Base-by-base conservation (phyloP, 139 green algal genomes). In the Tetradesmus lagerheimii region DNA sequence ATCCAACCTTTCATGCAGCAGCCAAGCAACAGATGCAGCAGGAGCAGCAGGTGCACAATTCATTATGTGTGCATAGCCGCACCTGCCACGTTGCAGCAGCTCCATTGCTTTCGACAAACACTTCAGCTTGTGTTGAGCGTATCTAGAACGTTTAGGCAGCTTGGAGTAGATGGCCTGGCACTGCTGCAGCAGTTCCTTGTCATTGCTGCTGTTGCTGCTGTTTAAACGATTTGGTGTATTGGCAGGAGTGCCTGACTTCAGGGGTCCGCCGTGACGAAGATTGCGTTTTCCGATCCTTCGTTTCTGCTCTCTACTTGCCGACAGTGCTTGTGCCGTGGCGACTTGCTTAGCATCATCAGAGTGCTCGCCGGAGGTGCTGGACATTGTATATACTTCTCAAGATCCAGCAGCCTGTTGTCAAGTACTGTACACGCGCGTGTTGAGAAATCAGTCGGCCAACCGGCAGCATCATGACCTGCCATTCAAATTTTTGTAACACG, bases 41-140 rank as follows among this genome's bases (percentile, higher is more conserved):
- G 57, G 3, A 71, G 57, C 57, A 66, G 18, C 53, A 66, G 3
- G 3, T 66, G 53, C 15, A 71, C 23, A 31, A 1, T 34, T 76
- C 29, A 76, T 23, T 2, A 76, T 23, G 47, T 20, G 12, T 62
- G 47, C 47, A 62, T 20, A 62, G 47, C 47, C 71, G 12, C 71
- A 79, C 71, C 71, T 79, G 71, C 71, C 71, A 41, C 71, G 71
- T 9, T 79, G n/a, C 31, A 79, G 27, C 29, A 79, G 71, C 71
- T 37, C 31, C 31, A 79, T 79, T 23, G 71, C 71, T 38, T 79
- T 79, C n/a, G n/a, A 5, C 23, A 79, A 9, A 4, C n/a, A 37
- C 71, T 37, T 38, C 71, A 79, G 71, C 71, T 79, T 79, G 23
- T 79, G 71, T 4, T 38, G 71, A 37, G 71, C 71, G 9, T 79